Percentiles rank a stretch among this genome's conserved stretches.
Evolutionary conservation across 2,329 filamentous ascomycete species (phyloP).

Genomic region (Westerdykella sp.): DNA sequence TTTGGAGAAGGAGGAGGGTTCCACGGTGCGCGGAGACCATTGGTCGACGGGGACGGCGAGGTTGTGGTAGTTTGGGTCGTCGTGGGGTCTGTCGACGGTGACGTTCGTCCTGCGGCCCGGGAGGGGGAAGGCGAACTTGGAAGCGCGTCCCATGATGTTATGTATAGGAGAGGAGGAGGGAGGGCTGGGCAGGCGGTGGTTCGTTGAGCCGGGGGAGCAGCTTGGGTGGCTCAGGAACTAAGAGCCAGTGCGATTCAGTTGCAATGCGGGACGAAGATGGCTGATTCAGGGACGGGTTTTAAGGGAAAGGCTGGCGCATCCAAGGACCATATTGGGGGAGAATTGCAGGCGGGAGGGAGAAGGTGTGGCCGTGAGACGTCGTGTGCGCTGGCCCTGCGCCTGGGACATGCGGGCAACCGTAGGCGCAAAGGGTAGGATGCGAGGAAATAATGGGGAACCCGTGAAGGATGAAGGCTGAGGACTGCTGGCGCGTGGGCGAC

Average conservation of each 20-base stretch:
- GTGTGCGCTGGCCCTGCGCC: not conserved
- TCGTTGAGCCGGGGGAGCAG: slow-evolving; percentile 5
- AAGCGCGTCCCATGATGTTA: slow-evolving; percentile 25
- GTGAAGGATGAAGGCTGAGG: too few species aligned
- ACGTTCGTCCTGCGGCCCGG: slow-evolving; percentile 25
- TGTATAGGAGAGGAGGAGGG: too few species aligned
- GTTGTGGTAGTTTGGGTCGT: slow-evolving; percentile 12
- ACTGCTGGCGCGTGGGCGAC: not conserved
- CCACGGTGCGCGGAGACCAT: slow-evolving; percentile 19
- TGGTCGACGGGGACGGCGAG: slow-evolving; percentile 13
- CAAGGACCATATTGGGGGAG: slow-evolving; percentile 1
- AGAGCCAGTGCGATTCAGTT: slow-evolving; percentile 23
- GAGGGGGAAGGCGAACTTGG: slow-evolving; percentile 36
- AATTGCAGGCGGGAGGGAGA: not conserved
- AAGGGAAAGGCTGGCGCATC: slow-evolving; percentile 1
- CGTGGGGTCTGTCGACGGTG: slow-evolving; percentile 13
- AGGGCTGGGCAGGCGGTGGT: not conserved
- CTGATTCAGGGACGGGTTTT: slow-evolving; percentile 21
- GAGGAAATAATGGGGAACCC: too few species aligned
- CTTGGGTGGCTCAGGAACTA: slow-evolving; percentile 20
- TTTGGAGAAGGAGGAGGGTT: slow-evolving; percentile 21
- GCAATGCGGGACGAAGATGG: slow-evolving; percentile 9
- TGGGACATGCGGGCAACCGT: slow-evolving; percentile 1
- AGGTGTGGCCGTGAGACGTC: slow-evolving; percentile 3
- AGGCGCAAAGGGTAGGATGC: too few species aligned